These are phyloP conservation scores for Zygnema cylindricum DNA, from an alignment of 139 green algal species.

Conservation along the genomic window DNA sequence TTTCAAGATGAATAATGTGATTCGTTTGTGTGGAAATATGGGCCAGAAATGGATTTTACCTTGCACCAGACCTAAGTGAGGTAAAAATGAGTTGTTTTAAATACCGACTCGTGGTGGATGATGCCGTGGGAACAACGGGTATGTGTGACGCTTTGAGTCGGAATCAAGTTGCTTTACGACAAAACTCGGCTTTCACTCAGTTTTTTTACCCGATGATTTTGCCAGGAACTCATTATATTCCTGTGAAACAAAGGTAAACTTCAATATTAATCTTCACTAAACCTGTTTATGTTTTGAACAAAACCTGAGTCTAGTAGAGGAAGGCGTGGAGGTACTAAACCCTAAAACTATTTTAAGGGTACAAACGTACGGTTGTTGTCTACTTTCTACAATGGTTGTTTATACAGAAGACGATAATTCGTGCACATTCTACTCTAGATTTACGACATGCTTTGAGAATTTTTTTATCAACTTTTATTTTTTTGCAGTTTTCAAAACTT, in stretches of 20 bases:
- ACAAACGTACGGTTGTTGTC: not conserved
- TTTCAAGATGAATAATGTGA: too few species aligned
- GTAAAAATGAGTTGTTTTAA: slow-evolving; percentile 2
- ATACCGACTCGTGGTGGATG: slow-evolving; percentile 36
- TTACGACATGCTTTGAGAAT: slow-evolving; percentile 1
- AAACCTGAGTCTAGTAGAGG: not conserved
- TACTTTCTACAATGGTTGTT: too few species aligned
- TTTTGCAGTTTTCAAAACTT: slow-evolving; percentile 25
- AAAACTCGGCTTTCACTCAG: slow-evolving; percentile 30
- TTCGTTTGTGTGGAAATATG: too few species aligned
- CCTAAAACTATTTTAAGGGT: not conserved
- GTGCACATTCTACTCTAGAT: not conserved
- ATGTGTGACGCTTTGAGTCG: slow-evolving; percentile 30
- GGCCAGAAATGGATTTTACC: slow-evolving; percentile 19
- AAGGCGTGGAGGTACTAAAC: not conserved
- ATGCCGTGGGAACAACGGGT: slow-evolving; percentile 7
- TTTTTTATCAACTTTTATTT: not conserved
- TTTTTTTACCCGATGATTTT: slow-evolving; percentile 26
- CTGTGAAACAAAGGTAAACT: not conserved
- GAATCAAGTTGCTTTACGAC: slow-evolving; percentile 23
- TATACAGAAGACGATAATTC: too few species aligned
- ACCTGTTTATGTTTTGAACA: not conserved
- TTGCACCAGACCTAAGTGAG: not conserved
- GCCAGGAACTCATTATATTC: slow-evolving; percentile 22
- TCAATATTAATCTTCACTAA: slow-evolving; percentile 10